Evolutionary conservation across 768 basidiomycete species (phyloP), one percentile per base, ranked within the genome.

Genomic region (Saitozyma sp.): DNA sequence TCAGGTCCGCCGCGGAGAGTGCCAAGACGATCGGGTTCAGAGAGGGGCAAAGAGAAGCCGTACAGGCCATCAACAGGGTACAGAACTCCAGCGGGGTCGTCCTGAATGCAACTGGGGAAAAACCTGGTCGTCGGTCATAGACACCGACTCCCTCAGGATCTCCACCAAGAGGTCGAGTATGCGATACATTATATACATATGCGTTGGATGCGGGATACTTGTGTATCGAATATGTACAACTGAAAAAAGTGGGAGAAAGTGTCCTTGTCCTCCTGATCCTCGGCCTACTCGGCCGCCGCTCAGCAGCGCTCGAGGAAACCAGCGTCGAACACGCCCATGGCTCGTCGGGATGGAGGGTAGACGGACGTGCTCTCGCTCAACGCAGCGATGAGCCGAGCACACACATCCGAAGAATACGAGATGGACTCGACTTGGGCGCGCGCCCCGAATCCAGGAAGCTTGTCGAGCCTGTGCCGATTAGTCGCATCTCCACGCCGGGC

Each of bases 381-480:
- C 61, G 89, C 70, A 7, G 80, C 84, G 0, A 87, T 86, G 17
- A 98, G 77, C 51, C 87, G 85, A 9, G 84, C 84, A 76, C 92
- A 92, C 11, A 91, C 84, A 20, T 86, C 82, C 80, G 87, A 84
- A 0, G 94, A 90, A 73, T 97, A 96, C 41, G 85, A 86, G 9
- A 96, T 81, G 64, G 88, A 86, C 77, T 97, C 93, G n/a, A 90
- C 88, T 75, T 92, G 90, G 9, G 88, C 87, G 75, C 92, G 91
- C 17, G 88, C 87, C 41, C 90, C 89, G 76, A 90, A 89, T 67
- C 84, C 87, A 71, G 86, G 82, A 61, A 89, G 69, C 39, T 2
- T 5, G 40, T 55, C 56, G 10, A 54, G 43, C 14, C 52, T 54
- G 86, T 89, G 59, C 16, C 37, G 29, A 39, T 46, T 8, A 72